Base-by-base conservation (phyloP, 495 filamentous ascomycete genomes). In the Penicillium fimorum region DNA sequence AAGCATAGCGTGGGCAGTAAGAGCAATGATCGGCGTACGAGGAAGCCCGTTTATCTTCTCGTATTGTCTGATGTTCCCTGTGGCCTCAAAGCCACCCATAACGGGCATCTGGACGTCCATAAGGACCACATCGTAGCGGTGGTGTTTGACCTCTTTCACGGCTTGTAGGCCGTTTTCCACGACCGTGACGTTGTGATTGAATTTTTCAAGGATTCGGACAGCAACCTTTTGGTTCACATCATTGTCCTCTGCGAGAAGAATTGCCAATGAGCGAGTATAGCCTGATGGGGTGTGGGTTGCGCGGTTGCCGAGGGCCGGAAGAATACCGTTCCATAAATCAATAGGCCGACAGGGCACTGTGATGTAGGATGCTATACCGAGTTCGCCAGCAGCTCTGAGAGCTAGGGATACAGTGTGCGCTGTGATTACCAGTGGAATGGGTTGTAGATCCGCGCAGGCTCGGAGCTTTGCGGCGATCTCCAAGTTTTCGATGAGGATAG, bases 281-380 rank as follows among this genome's bases (percentile, higher is more conserved):
- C 94, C 91, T 1, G 90, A 87, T 33, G 91, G 79, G 1, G 87
- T 87, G 18, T 87, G 88, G 13, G 89, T 90, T 33, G 91, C 87
- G 44, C 92, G 80, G 61, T 91, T 92, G 69, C 96, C 92, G 45
- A 97, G 74, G 12, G 93, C 93, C 11, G 92, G 93, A 42, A 97
- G 85, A 81, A 97, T 89, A 49, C 91, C 90, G 66, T 96, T 96
- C 54, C 91, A 92, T 48, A 97, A 79, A 68, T 97, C 92, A 48
- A 96, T 94, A 4, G 90, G 78, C 47, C 89, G 78, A 71, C 93
- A 96, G 52, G 92, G 93, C 5, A 89, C 93, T 24, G 93, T 96
- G 87, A 96, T 93, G 71, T 96, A 96, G 47, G 89, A 92, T 8
- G 90, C 89, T 55, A 97, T 95, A 32, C 92, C 92, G 35, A 96